Evolutionary conservation across 495 filamentous ascomycete genomes (phyloP).

Genomic region (Lasiosphaeria miniovina): DNA sequence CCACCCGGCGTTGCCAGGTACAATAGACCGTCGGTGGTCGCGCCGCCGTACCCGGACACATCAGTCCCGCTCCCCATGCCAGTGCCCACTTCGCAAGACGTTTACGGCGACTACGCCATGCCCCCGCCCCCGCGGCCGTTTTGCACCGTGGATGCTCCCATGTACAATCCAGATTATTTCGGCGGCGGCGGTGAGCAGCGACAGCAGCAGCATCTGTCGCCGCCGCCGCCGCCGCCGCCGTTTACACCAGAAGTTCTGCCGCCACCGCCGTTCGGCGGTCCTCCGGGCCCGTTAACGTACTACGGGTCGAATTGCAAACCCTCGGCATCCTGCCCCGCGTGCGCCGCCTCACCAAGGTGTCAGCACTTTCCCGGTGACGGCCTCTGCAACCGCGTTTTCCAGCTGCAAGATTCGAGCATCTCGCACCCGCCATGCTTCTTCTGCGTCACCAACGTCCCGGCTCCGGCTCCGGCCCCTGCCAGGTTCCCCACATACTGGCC

Average conservation of each 20-base stretch:
- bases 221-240: too few relatives aligned
- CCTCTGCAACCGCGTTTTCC: slow-evolving; percentile 3
- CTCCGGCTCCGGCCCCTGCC: too few relatives aligned
- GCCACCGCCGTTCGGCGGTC: background rate
- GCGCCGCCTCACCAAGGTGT: slow-evolving; percentile 8
- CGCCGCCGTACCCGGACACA: background rate
- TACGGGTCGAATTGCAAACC: background rate
- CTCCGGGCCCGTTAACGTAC: too few relatives aligned
- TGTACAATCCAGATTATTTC: too few relatives aligned
- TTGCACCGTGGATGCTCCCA: too few relatives aligned
- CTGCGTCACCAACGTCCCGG: background rate
- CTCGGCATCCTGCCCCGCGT: slow-evolving; percentile 9
- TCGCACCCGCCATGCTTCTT: slow-evolving; percentile 12
- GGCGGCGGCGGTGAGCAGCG: too few relatives aligned
- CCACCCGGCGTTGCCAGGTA: slow-evolving; percentile 4
- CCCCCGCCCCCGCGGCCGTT: too few relatives aligned
- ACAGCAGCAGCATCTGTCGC: too few relatives aligned
- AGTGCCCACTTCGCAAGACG: too few relatives aligned
- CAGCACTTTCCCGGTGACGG: slow-evolving; percentile 2
- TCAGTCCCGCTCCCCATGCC: background rate
- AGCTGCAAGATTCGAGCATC: background rate
- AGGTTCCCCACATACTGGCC: too few relatives aligned
- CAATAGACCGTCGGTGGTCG: background rate
- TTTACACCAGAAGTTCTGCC: background rate
- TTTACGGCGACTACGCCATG: too few relatives aligned